These are phyloP conservation scores for Vanrija pseudolonga DNA, from an alignment of 1,284 basidiomycete species.

Conservation along the genomic window DNA sequence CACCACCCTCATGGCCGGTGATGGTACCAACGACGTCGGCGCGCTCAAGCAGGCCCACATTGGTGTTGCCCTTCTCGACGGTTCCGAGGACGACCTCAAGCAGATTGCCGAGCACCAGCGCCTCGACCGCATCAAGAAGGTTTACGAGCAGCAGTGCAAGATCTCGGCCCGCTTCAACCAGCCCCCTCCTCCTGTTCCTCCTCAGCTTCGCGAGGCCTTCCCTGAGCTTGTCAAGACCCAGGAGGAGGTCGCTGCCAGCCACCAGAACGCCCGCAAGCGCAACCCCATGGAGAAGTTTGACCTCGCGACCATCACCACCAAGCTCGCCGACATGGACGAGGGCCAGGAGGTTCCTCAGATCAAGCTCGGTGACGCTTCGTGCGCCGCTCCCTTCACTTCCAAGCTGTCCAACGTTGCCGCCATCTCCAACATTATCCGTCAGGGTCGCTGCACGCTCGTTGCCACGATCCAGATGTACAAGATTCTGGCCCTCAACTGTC, in stretches of 20 bases:
- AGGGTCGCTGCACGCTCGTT: conserved; percentile 92
- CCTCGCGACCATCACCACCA: conserved; percentile 76
- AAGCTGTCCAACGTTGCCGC: conserved; percentile 90
- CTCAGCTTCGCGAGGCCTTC: conserved; percentile 73
- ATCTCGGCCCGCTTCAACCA: conserved; percentile 85
- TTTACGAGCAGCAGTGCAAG: conserved; percentile 88
- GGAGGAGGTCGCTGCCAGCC: conserved; percentile 64
- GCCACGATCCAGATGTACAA: conserved; percentile 99
- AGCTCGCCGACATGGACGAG: conserved; percentile 84
- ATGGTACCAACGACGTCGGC: conserved; percentile 95
- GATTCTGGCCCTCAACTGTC: conserved; percentile 89
- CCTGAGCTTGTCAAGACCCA: conserved; percentile 89
- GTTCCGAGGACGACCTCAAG: conserved; percentile 81
- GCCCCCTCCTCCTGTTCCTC: conserved; percentile 82
- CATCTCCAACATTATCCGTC: conserved; percentile 90
- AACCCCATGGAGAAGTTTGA: conserved; percentile 96
- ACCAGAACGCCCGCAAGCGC: conserved; percentile 63
- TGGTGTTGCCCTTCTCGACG: conserved; percentile 87
- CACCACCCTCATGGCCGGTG: conserved; percentile 90
- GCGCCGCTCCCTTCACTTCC: conserved; percentile 93
- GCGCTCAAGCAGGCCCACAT: conserved; percentile 95
- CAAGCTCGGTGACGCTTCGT: conserved; percentile 93
- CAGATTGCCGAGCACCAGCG: conserved; percentile 89
- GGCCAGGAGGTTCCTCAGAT: conserved; percentile 88
- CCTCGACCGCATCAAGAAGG: conserved; percentile 84